phyloP scores from a whole-genome alignment of 345 rosid genomes.

The Dipteronia sinensis region DNA sequence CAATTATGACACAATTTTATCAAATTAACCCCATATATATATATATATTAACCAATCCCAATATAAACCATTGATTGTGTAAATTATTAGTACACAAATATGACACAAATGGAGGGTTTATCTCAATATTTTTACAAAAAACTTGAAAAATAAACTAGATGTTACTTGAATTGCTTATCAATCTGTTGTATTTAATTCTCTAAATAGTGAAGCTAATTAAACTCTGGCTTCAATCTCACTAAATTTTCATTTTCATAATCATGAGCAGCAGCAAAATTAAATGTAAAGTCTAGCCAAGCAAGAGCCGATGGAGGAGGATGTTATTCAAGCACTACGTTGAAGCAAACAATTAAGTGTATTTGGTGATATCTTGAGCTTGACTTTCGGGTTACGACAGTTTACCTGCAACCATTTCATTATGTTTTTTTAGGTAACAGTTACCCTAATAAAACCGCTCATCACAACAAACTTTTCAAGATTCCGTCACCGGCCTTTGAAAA shows the following conservation, averaged over 20 bases:
- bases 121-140: too few relatives aligned
- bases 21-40: too few relatives aligned
- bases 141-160: neutral
- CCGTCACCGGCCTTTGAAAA: neutral
- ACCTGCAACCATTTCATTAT: too few relatives aligned
- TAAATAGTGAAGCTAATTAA: neutral
- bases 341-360: constrained; percentile 10
- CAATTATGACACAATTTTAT: too few relatives aligned
- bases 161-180: too few relatives aligned
- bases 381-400: neutral
- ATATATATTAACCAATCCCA: too few relatives aligned
- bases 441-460: too few relatives aligned
- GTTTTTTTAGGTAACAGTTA: too few relatives aligned
- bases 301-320: neutral
- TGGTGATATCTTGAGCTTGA: neutral
- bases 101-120: neutral
- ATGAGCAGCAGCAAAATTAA: constrained; percentile 3
- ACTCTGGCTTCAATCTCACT: neutral
- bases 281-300: constrained; percentile 7
- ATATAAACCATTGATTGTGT: too few relatives aligned
- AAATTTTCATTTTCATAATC: constrained; percentile 6
- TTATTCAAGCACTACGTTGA: constrained; percentile 7
- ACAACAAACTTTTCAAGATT: neutral
- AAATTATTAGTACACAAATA: too few relatives aligned
- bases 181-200: neutral